Base-by-base conservation (phyloP, 495 filamentous ascomycete genomes). In the Penicillium cataractarum region DNA sequence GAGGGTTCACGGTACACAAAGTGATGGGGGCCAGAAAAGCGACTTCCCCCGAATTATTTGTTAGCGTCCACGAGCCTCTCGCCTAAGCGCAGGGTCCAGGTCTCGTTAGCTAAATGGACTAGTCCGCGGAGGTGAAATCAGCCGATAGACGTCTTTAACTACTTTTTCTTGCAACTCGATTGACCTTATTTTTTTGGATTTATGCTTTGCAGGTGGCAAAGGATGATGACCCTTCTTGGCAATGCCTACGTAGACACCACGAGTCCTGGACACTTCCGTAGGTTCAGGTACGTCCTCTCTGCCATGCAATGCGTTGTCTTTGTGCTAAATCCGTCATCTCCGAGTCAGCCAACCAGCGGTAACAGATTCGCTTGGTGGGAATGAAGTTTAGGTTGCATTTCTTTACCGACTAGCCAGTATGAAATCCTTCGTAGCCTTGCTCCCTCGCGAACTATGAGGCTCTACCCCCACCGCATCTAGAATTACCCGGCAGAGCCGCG, bases 181-280 rank as follows among this genome's bases (percentile, higher is more conserved):
- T 17, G 17, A 17, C 12, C 5, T 7, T n/a, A n/a, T 50, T 29
- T 24, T 29, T 15, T n/a, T 21, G 22, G 3, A 7, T 46, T 24
- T 22, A 22, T 46, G 42, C n/a, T 27, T 27, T 12, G n/a, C 6
- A 19, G 22, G 54, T 56, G 54, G 54, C 54, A 40, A 56, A 56
- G 24, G 35, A 22, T 37, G 54, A 56, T 40, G 24, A 37, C 35
- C 22, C 15, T 56, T 13, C 33, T 37, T 56, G 39, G 33, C 24
- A 27, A 56, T 37, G 54, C 54, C 24, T 56, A 40, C 54, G 54
- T 56, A 37, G 54, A 27, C 54, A 37, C 54, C 22, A 37, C 53
- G 22, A 39, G 24, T 26, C 42, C 44, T n/a, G 21, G 15, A 10
- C 21, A 13, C 12, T 13, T 6, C 13, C 13, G 13, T 17, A 6